phyloP scores from a whole-genome alignment of 441 rosid species.

The Arabidopsis hybrid region DNA sequence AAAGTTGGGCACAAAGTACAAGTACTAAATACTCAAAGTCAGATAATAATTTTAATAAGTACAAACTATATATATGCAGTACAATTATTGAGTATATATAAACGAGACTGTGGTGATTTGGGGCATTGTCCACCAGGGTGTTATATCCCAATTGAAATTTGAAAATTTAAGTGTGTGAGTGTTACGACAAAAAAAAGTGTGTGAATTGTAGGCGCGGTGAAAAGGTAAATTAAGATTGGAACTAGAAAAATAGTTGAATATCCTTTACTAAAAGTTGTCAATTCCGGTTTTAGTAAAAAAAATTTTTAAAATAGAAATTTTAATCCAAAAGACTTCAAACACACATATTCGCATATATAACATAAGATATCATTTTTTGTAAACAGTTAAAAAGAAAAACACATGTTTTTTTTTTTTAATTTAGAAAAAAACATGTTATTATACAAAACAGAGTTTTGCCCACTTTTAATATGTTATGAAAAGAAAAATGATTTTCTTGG shows the following conservation, averaged over 20 bases:
- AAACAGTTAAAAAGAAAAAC: background rate
- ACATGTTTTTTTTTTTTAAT: background rate
- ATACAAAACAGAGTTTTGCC: too few species aligned
- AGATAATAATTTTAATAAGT: background rate
- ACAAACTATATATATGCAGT: background rate
- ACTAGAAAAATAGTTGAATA: too few species aligned
- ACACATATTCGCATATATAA: background rate
- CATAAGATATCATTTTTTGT: background rate
- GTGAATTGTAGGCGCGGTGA: too few species aligned
- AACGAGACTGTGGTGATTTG: too few species aligned
- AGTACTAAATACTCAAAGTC: background rate
- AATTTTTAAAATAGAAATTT: background rate
- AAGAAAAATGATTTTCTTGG: background rate
- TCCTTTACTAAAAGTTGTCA: too few species aligned
- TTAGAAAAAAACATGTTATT: too few species aligned
- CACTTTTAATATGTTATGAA: background rate
- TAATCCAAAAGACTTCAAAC: background rate
- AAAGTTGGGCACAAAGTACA: conserved; percentile 1
- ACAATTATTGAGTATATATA: background rate
- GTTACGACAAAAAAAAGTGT: too few species aligned
- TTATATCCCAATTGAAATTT: too few species aligned
- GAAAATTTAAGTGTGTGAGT: too few species aligned
- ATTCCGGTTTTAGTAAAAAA: background rate
- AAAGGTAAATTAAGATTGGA: too few species aligned
- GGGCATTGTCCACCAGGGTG: too few species aligned